Conservation (phyloP, 495 filamentous ascomycete genomes). For the Symbiotaphrina buchneri region DNA sequence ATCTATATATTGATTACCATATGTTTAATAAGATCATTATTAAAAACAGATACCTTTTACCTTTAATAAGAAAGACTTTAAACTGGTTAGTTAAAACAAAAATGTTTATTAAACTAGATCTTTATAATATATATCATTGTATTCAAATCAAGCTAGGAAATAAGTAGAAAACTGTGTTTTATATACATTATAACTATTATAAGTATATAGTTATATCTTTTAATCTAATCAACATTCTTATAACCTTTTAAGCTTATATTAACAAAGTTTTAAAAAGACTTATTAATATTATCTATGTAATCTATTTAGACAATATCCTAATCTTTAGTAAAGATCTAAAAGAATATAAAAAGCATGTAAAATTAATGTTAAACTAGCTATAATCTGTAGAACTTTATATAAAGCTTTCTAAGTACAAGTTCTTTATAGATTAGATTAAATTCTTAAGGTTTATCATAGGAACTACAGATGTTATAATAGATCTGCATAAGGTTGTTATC, state of each 20-base stretch:
- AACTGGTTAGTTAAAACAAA: neutral
- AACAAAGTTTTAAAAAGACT: neutral
- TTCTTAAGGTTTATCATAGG: slow-evolving; percentile 8
- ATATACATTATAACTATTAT: slow-evolving; percentile 1
- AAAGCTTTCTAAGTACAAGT: slow-evolving; percentile 6
- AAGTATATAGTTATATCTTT: slow-evolving; percentile 3
- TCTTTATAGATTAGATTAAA: slow-evolving; percentile 5
- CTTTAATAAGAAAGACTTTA: neutral
- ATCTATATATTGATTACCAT: neutral
- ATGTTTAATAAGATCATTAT: neutral
- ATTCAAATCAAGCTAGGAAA: neutral
- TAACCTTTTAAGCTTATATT: slow-evolving; percentile 1
- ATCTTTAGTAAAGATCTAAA: slow-evolving; percentile 4
- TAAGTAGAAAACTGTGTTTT: slow-evolving; percentile 1
- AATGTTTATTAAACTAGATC: neutral
- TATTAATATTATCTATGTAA: neutral
- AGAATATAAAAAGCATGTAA: slow-evolving; percentile 2
- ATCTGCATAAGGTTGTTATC: slow-evolving; percentile 4
- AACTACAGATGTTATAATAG: slow-evolving; percentile 4
- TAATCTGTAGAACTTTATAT: slow-evolving; percentile 5
- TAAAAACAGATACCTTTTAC: slow-evolving; percentile 1
- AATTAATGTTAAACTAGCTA: slow-evolving; percentile 4
- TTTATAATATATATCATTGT: neutral
- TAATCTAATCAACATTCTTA: neutral
- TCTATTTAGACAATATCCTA: slow-evolving; percentile 4